Evolutionary conservation across 1,284 basidiomycete genomes (phyloP).

Genomic region (Ceratobasidium papillatum): DNA sequence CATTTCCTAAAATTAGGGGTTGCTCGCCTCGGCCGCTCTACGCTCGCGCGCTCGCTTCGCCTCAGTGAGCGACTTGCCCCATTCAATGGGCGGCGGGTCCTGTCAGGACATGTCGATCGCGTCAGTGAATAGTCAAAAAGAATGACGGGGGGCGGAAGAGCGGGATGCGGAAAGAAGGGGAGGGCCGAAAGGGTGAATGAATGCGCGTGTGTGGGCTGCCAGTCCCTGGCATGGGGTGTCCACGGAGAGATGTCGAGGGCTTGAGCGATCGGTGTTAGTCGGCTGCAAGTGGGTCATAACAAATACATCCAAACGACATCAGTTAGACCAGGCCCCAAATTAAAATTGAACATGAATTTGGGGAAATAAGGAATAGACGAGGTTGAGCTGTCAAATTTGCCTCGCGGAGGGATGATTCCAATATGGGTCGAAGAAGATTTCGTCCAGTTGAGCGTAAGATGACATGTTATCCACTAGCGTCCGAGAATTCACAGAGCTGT

Average conservation of each 20-base stretch:
- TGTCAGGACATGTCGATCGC: conserved; percentile 3
- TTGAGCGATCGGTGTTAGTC: conserved; percentile 29
- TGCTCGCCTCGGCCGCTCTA: conserved; percentile 36
- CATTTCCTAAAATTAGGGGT: background rate
- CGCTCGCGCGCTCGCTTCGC: conserved; percentile 36
- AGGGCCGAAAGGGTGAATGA: conserved; percentile 7
- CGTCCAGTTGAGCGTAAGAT: background rate
- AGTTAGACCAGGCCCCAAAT: conserved; percentile 34
- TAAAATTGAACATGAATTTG: conserved; percentile 25
- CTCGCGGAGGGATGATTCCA: conserved; percentile 6
- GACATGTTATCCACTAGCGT: background rate
- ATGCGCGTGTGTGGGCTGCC: conserved; percentile 21
- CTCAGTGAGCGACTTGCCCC: conserved; percentile 38
- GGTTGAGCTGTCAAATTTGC: conserved; percentile 27
- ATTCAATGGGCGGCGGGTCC: conserved; percentile 36
- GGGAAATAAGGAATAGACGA: conserved; percentile 39
- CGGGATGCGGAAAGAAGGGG: conserved; percentile 10
- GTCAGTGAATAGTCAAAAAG: background rate
- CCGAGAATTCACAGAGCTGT: conserved; percentile 3
- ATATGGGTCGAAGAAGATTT: conserved; percentile 23
- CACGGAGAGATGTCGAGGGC: conserved; percentile 27
- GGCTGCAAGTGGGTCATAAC: conserved; percentile 8
- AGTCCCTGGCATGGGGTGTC: conserved; percentile 24
- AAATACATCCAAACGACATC: conserved; percentile 24
- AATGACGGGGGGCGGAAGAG: conserved; percentile 20